phyloP scores from a whole-genome alignment of 768 basidiomycete species.

The Boletus bicolor region DNA sequence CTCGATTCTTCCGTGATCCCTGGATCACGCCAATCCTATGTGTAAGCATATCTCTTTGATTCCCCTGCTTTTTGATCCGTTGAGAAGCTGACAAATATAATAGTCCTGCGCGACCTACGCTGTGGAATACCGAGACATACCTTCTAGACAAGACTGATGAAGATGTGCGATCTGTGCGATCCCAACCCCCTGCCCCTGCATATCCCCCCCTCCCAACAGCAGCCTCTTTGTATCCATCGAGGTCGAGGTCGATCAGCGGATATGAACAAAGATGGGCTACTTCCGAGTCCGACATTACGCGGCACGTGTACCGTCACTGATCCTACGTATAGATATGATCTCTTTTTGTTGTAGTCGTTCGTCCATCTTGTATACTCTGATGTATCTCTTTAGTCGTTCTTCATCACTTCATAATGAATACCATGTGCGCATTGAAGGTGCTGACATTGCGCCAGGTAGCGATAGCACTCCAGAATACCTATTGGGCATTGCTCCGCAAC shows the following conservation, averaged over 20 bases:
- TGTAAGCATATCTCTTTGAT: conserved; percentile 18
- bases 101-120: conserved; percentile 12
- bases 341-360: not conserved
- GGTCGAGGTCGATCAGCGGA: not conserved
- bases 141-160: conserved; percentile 4
- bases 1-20: conserved; percentile 5
- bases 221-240: not conserved
- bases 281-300: conserved; percentile 21
- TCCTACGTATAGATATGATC: not conserved
- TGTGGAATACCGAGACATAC: not conserved
- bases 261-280: conserved; percentile 23
- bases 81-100: not conserved
- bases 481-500: not conserved
- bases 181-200: not conserved
- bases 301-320: conserved; percentile 19
- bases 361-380: not conserved
- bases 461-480: not conserved
- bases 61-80: not conserved
- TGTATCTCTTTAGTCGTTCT: conserved; percentile 7
- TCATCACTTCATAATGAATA: not conserved
- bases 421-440: not conserved
- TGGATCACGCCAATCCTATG: conserved; percentile 11
- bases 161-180: not conserved
- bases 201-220: not conserved
- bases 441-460: too few relatives aligned